Percentiles rank a stretch among this genome's conserved stretches.
phyloP scores from a whole-genome alignment of 495 filamentous ascomycete genomes.

The Mytilinidion resinicola region DNA sequence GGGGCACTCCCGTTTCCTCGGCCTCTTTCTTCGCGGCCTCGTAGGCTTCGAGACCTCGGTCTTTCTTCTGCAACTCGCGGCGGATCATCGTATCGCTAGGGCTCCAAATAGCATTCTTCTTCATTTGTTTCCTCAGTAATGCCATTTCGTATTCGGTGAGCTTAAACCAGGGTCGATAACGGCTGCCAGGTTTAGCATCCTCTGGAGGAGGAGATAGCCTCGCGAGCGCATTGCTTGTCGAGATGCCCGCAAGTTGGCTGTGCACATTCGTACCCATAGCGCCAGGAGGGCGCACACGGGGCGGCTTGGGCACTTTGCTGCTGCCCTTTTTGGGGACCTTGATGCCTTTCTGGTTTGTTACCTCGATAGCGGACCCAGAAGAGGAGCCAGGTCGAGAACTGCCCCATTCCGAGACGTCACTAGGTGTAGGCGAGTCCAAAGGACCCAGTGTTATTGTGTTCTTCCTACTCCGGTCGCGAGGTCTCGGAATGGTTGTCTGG shows the following conservation, averaged over 20 bases:
- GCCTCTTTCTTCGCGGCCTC: constrained; percentile 60
- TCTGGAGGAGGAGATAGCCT: constrained; percentile 70
- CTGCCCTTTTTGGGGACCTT: constrained; percentile 13
- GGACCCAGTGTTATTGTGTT: constrained; percentile 23
- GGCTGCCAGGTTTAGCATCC: constrained; percentile 65
- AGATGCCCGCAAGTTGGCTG: constrained; percentile 55
- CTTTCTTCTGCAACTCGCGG: constrained; percentile 69
- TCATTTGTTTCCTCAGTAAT: constrained; percentile 89
- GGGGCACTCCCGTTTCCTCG: constrained; percentile 59
- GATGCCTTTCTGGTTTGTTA: not conserved
- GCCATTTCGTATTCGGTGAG: constrained; percentile 90
- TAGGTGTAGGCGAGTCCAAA: constrained; percentile 26
- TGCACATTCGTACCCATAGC: constrained; percentile 51
- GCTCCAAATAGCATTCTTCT: constrained; percentile 95
- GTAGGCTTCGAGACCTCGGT: constrained; percentile 72
- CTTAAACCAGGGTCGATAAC: constrained; percentile 80
- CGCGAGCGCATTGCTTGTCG: constrained; percentile 75
- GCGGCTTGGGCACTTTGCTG: constrained; percentile 28
- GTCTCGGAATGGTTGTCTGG: constrained; percentile 29
- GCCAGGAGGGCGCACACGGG: constrained; percentile 44
- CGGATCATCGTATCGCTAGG: constrained; percentile 96
- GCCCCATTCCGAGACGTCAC: constrained; percentile 9
- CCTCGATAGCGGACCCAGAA: constrained; percentile 12
- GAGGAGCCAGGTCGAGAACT: constrained; percentile 10
- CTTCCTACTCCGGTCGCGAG: constrained; percentile 16